Evolutionary conservation across 164 flowering plant species (phyloP).

Genomic region (Stephania cephalantha): DNA sequence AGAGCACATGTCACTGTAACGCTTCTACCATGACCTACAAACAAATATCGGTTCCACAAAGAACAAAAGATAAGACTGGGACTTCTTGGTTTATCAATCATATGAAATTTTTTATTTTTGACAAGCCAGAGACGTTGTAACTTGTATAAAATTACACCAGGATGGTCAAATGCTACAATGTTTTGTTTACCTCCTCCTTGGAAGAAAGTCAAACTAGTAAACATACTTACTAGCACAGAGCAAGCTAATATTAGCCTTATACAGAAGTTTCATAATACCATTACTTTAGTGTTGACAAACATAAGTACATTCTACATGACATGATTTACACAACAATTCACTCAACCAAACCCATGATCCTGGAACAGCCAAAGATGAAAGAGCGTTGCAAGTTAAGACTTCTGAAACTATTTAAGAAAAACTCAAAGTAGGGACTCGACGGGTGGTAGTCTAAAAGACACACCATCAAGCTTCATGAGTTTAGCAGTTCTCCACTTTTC

Average conservation of each 20-base stretch:
- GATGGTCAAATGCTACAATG: not conserved
- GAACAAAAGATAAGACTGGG: not conserved
- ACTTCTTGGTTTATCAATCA: not conserved
- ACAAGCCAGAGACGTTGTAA: not conserved
- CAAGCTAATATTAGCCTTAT: not conserved
- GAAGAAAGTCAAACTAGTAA: not conserved
- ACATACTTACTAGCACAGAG: not conserved
- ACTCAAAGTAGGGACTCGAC: no score
- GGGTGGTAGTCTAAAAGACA: no score
- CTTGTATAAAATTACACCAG: not conserved
- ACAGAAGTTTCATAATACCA: no score
- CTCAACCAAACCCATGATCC: not conserved
- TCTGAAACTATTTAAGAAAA: not conserved
- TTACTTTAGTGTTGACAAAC: not conserved
- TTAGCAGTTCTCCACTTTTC: no score
- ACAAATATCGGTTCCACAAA: not conserved
- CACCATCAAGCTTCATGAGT: no score
- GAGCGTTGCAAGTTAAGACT: not conserved
- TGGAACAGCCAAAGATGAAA: not conserved
- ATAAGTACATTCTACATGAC: not conserved
- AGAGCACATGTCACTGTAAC: slow-evolving; percentile 81
- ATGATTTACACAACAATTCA: not conserved
- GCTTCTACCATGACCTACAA: slow-evolving; percentile 88
- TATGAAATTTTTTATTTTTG: not conserved
- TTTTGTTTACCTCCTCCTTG: no score